Base-by-base conservation (phyloP, 2,329 filamentous ascomycete species). In the Ploettnerulaceae sp. region DNA sequence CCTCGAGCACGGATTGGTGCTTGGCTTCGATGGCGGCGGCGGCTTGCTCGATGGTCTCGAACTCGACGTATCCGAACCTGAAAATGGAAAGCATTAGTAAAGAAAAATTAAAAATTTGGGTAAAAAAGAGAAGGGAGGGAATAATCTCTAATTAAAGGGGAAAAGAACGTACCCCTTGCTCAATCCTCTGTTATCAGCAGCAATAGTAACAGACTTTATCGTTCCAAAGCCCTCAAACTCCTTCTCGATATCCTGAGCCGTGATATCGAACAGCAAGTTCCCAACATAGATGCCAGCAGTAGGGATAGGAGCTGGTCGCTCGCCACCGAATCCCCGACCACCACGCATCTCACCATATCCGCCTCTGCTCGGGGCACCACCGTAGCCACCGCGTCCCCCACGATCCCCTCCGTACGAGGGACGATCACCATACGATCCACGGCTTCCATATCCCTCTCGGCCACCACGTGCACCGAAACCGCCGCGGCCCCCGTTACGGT, bases 191-290 rank as follows among this genome's bases (percentile, higher is more conserved):
- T 66, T 64, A 65, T 87, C 82, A 54, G 72, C 74, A 41, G 84
- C 70, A 49, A 87, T 68, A 54, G 68, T 71, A n/a, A 69, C 65
- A 38, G 67, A 69, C 36, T 69, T 60, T 48, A 87, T 67, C 8
- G 68, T 64, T 38, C 82, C 84, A 58, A 74, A 82, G 20, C 70
- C 66, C 34, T 68, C 65, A 61, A 86, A 82, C 48, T 80, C 72
- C 44, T 70, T 69, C 59, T 75, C 69, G 35, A 88, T 60, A 57
- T 83, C 75, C 31, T 76, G 72, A 11, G 73, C 71, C 5, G 74
- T 80, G 48, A 84, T 71, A 61, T 86, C 82, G 61, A 82, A 87
- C 64, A 81, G 81, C 26, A 88, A 64, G 62, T 88, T 88, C 33
- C 82, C 83, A 53, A 86, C 62, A 58, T 84, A 88, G 47, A 87